Conservation (phyloP, 2,329 filamentous ascomycete genomes). For the Aureobasidium melanogenum region DNA sequence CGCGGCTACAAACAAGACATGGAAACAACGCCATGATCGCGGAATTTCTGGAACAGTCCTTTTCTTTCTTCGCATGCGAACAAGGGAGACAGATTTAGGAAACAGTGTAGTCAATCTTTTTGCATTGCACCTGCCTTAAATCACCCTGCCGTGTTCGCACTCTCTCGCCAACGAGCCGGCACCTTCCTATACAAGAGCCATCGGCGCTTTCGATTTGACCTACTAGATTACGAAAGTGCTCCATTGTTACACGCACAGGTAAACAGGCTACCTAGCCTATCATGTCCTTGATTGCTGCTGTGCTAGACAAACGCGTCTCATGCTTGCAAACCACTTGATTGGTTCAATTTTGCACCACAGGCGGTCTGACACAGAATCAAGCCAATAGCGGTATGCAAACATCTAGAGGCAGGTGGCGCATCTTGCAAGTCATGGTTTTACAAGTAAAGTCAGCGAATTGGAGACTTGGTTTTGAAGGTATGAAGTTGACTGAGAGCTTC, state of each 20-base stretch:
- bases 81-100: neutral
- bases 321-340: neutral
- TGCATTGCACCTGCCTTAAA: neutral
- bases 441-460: neutral
- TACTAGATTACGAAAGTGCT: neutral
- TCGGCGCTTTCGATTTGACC: neutral
- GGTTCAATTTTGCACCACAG: neutral
- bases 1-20: conserved; percentile 1
- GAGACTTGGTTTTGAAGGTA: neutral
- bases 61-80: neutral
- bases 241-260: neutral
- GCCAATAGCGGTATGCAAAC: neutral
- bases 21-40: neutral
- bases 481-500: neutral
- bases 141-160: neutral
- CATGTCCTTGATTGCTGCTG: neutral
- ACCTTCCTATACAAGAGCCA: neutral
- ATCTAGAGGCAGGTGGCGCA: neutral
- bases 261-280: neutral
- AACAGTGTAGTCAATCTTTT: neutral
- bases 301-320: neutral
- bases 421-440: neutral
- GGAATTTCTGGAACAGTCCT: neutral
- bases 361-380: neutral
- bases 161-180: neutral